Conservation (phyloP, 2,329 filamentous ascomycete genomes). For the Dryadomyces sulphureus region DNA sequence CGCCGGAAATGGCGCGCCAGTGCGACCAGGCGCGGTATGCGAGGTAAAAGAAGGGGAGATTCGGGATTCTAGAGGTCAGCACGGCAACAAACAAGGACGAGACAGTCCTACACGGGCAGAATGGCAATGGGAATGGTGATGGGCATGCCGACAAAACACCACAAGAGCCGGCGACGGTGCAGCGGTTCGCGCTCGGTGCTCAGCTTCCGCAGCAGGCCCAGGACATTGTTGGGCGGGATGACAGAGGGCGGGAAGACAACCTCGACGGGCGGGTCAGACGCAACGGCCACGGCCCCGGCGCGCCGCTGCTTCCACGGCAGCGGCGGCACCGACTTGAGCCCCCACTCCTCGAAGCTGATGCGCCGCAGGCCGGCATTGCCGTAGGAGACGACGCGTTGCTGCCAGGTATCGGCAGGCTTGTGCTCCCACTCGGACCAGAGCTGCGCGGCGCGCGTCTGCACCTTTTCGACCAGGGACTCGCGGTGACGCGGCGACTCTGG, state of each 20-base stretch:
- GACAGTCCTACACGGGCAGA: constrained; percentile 58
- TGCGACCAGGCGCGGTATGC: constrained; percentile 85
- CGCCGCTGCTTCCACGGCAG: constrained; percentile 50
- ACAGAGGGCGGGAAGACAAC: constrained; percentile 63
- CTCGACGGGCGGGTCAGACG: constrained; percentile 35
- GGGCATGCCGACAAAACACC: constrained; percentile 72
- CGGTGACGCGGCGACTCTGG: neutral
- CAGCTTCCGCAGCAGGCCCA: constrained; percentile 50
- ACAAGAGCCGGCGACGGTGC: constrained; percentile 63
- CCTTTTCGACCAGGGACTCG: constrained; percentile 46
- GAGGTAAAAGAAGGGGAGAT: constrained; percentile 94
- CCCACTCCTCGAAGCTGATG: constrained; percentile 97
- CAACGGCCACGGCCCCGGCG: constrained; percentile 35
- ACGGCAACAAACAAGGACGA: neutral
- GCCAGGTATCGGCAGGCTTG: constrained; percentile 63
- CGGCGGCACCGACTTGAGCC: constrained; percentile 83
- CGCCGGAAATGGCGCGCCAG: constrained; percentile 73
- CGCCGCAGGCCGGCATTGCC: constrained; percentile 75
- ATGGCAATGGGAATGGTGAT: constrained; percentile 70
- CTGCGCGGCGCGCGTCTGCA: constrained; percentile 54
- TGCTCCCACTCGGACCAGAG: constrained; percentile 83
- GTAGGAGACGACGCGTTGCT: constrained; percentile 70
- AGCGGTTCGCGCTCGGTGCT: constrained; percentile 68
- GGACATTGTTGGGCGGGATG: constrained; percentile 48
- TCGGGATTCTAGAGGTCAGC: constrained; percentile 51